Evolutionary conservation across 768 basidiomycete species (phyloP).

Genomic region (Piloderma croceum): DNA sequence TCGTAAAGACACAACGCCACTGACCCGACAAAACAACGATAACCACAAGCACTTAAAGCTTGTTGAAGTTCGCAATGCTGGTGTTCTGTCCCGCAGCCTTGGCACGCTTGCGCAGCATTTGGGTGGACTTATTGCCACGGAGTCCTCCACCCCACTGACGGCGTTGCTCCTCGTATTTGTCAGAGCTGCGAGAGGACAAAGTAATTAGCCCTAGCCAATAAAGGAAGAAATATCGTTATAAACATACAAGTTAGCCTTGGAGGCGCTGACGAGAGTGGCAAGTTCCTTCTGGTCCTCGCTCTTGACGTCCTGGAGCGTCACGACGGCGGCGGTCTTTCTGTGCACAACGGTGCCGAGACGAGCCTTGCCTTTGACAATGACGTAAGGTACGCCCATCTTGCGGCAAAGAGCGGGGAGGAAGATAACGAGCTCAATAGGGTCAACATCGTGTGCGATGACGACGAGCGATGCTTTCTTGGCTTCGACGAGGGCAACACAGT

Average conservation of each 20-base stretch:
- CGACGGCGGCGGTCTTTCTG: slow-evolving; percentile 95
- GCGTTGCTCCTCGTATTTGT: slow-evolving; percentile 90
- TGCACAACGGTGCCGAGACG: slow-evolving; percentile 96
- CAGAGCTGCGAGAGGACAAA: slow-evolving; percentile 44
- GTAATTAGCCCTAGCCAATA: not conserved
- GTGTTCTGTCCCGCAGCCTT: slow-evolving; percentile 79
- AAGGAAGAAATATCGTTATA: not conserved
- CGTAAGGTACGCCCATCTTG: slow-evolving; percentile 99
- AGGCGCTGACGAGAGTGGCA: slow-evolving; percentile 84
- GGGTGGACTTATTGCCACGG: slow-evolving; percentile 90
- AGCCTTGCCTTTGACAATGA: slow-evolving; percentile 97
- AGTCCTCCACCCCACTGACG: slow-evolving; percentile 95
- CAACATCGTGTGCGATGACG: slow-evolving; percentile 95
- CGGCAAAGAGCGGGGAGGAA: slow-evolving; percentile 97
- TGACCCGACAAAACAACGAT: too few relatives aligned
- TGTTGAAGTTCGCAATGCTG: slow-evolving; percentile 48
- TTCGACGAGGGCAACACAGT: slow-evolving; percentile 91
- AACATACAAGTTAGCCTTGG: slow-evolving; percentile 95
- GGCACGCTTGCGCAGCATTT: slow-evolving; percentile 91
- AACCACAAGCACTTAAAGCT: slow-evolving; percentile 57
- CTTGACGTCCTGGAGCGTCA: slow-evolving; percentile 90
- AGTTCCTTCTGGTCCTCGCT: slow-evolving; percentile 93
- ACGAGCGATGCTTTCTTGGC: slow-evolving; percentile 97
- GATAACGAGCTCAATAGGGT: slow-evolving; percentile 98
- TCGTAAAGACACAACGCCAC: too few relatives aligned